Percentiles rank a stretch among this genome's conserved stretches.
Evolutionary conservation across 371 early-diverging fungal genomes (phyloP).

Genomic region (Mucor piriformis): DNA sequence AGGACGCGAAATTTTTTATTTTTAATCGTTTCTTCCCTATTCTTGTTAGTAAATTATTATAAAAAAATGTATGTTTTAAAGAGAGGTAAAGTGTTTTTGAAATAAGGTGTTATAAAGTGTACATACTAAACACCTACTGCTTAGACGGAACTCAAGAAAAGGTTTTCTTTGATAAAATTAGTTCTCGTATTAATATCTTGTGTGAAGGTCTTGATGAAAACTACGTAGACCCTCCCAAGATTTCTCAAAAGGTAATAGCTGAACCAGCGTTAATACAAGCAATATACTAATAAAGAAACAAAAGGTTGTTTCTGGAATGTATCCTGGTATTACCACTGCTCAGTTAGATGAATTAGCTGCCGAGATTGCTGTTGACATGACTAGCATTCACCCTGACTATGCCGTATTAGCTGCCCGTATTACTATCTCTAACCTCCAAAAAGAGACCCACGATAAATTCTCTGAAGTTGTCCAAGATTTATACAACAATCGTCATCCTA

Average conservation of each 20-base stretch:
- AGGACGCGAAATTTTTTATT: slow-evolving; percentile 9
- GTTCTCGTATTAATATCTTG: slow-evolving; percentile 83
- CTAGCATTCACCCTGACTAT: slow-evolving; percentile 94
- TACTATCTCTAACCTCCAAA: slow-evolving; percentile 87
- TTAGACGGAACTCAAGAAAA: slow-evolving; percentile 80
- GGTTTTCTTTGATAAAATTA: slow-evolving; percentile 93
- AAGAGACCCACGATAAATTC: slow-evolving; percentile 87
- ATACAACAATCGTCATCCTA: slow-evolving; percentile 77
- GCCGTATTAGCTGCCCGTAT: slow-evolving; percentile 91
- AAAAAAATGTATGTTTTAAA: slow-evolving; percentile 73
- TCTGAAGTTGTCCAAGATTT: slow-evolving; percentile 58
- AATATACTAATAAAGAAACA: neutral
- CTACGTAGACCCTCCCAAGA: slow-evolving; percentile 81
- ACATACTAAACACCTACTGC: neutral
- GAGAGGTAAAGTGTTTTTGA: slow-evolving; percentile 55
- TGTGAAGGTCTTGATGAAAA: slow-evolving; percentile 84
- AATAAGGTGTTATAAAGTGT: neutral
- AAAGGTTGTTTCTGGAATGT: slow-evolving; percentile 69
- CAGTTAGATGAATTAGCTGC: slow-evolving; percentile 91
- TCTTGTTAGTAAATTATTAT: neutral
- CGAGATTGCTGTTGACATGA: slow-evolving; percentile 88
- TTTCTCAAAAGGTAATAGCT: slow-evolving; percentile 79
- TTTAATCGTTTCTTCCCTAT: neutral
- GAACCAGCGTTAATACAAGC: neutral
- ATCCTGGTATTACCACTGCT: slow-evolving; percentile 89